Conservation (phyloP, 495 filamentous ascomycete species). For the Baudoinia panamericana region DNA sequence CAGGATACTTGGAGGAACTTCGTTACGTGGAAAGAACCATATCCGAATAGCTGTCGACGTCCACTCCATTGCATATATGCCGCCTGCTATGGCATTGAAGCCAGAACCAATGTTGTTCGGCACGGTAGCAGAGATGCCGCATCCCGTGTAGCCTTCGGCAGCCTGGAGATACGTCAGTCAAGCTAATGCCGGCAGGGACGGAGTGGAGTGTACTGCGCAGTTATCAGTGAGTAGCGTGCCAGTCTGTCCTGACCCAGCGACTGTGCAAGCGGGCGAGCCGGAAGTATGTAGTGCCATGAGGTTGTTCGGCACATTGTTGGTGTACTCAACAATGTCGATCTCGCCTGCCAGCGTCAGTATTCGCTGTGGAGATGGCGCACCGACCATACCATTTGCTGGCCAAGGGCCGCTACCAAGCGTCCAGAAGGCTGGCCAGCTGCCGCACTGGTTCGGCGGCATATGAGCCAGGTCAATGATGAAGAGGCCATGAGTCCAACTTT, state of each 20-base stretch:
- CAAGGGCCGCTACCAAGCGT: conserved; percentile 37
- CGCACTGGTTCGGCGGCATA: conserved; percentile 28
- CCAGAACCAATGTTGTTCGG: conserved; percentile 44
- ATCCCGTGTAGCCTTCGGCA: conserved; percentile 5
- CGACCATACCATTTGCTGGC: conserved; percentile 67
- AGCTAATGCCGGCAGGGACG: not conserved
- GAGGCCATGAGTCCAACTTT: conserved; percentile 27
- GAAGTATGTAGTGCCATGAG: conserved; percentile 64
- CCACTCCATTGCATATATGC: conserved; percentile 74
- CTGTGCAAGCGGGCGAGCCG: conserved; percentile 40
- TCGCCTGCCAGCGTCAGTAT: not conserved
- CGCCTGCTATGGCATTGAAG: conserved; percentile 56
- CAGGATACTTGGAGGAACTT: conserved; percentile 46
- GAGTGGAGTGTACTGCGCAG: conserved; percentile 40
- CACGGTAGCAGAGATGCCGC: conserved; percentile 13
- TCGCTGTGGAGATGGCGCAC: not conserved
- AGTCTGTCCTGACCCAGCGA: conserved; percentile 40
- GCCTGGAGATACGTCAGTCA: conserved; percentile 2
- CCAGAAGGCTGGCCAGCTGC: conserved; percentile 37
- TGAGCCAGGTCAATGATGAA: conserved; percentile 29
- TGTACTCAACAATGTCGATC: conserved; percentile 69
- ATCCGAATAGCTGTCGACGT: conserved; percentile 52
- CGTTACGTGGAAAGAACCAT: conserved; percentile 63
- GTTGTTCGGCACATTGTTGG: conserved; percentile 53
- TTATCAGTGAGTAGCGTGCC: conserved; percentile 38